Evolutionary conservation across 148 eudicot genomes (phyloP).

Genomic region (Persicaria maculosa): DNA sequence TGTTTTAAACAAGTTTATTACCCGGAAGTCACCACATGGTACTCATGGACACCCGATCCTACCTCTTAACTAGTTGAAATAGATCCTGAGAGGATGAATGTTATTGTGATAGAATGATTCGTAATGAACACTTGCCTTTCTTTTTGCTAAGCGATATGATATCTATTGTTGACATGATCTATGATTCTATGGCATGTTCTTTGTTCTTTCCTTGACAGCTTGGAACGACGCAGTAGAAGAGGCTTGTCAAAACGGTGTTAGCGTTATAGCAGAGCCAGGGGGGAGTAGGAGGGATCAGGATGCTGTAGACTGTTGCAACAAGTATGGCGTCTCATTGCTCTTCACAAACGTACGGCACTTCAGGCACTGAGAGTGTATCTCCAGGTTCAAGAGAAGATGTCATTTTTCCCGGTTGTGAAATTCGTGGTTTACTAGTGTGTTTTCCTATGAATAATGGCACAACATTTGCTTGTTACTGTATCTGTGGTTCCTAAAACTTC

Average conservation of each 20-base stretch:
- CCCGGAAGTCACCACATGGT: no score
- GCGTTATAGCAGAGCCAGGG: constrained; percentile 83
- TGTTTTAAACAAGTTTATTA: no score
- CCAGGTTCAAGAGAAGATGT: background rate
- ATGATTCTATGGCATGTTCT: background rate
- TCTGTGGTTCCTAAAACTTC: no score
- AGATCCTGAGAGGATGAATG: no score
- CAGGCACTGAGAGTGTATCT: constrained; percentile 41
- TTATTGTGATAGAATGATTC: background rate
- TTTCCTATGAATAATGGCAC: background rate
- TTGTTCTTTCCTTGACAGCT: constrained; percentile 34
- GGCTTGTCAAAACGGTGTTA: constrained; percentile 76
- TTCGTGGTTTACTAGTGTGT: background rate
- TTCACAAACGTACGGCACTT: constrained; percentile 87
- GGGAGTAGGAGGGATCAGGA: constrained; percentile 86
- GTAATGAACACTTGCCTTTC: background rate
- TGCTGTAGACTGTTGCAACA: constrained; percentile 82
- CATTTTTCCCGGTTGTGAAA: background rate
- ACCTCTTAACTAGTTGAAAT: no score
- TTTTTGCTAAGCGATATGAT: background rate
- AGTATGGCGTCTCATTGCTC: constrained; percentile 74
- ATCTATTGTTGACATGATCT: background rate
- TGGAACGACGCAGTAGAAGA: constrained; percentile 98
- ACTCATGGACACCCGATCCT: no score
- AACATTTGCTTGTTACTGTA: background rate